Evolutionary conservation across 192 early-diverging fungal genomes (phyloP).

Genomic region (Coemansia sp.): DNA sequence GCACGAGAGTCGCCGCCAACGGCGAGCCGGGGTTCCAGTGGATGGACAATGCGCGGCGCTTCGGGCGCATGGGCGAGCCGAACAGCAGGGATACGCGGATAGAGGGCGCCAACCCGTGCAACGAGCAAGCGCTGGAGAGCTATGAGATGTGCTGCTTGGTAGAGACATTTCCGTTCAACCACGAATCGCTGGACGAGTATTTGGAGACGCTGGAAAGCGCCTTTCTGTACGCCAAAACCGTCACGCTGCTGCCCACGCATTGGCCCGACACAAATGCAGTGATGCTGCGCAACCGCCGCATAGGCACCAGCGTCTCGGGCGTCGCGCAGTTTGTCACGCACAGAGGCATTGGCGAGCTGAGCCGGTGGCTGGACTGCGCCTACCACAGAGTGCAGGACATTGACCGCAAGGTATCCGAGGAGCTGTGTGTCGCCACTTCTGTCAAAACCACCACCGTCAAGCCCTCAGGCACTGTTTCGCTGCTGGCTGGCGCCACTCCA

Average conservation of each 20-base stretch:
- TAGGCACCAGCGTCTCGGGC: constrained; percentile 56
- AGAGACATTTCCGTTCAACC: constrained; percentile 53
- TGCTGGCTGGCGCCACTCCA: constrained; percentile 56
- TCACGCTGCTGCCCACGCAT: constrained; percentile 52
- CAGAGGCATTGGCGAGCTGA: constrained; percentile 29
- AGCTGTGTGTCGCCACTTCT: constrained; percentile 41
- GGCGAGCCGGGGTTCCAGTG: constrained; percentile 59
- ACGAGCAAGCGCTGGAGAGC: constrained; percentile 55
- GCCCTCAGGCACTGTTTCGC: constrained; percentile 54
- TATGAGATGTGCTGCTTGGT: constrained; percentile 58
- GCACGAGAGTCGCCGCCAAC: constrained; percentile 34
- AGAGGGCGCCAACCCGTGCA: constrained; percentile 55
- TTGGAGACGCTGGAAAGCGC: constrained; percentile 53
- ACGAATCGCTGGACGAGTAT: constrained; percentile 36
- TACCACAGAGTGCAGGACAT: constrained; percentile 31
- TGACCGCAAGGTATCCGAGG: constrained; percentile 40
- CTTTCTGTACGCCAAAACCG: constrained; percentile 58
- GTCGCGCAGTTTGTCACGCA: constrained; percentile 53
- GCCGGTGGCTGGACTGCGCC: constrained; percentile 37
- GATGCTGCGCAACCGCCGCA: constrained; percentile 55
- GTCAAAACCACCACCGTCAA: constrained; percentile 58
- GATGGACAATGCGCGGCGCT: constrained; percentile 50
- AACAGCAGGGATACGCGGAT: constrained; percentile 34
- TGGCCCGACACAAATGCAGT: constrained; percentile 54
- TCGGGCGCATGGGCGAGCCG: constrained; percentile 41